phyloP scores from a whole-genome alignment of 2,329 filamentous ascomycete genomes.

The Penicillium vulpinum region DNA sequence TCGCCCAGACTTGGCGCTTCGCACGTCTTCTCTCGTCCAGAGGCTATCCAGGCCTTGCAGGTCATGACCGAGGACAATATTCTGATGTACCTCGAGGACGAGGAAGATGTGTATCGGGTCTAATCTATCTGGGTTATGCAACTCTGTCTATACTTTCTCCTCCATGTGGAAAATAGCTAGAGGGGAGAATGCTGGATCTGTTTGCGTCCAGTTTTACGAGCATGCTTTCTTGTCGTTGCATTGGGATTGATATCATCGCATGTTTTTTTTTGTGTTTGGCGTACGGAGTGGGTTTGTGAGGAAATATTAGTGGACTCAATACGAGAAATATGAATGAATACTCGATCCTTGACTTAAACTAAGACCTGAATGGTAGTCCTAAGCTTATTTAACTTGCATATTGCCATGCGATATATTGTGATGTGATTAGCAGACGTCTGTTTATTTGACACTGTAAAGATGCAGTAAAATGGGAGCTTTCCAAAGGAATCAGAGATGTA shows the following conservation, averaged over 20 bases:
- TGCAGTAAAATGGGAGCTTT: not conserved
- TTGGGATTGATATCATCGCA: constrained; percentile 27
- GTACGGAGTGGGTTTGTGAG: constrained; percentile 21
- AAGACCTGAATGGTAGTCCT: not conserved
- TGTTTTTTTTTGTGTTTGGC: constrained; percentile 22
- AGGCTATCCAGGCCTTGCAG: constrained; percentile 75
- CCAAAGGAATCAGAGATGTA: not conserved
- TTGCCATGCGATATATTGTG: not conserved
- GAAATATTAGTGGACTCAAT: constrained; percentile 7
- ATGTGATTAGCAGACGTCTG: not conserved
- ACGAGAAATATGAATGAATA: constrained; percentile 15
- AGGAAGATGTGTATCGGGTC: constrained; percentile 70
- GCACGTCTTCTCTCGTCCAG: constrained; percentile 64
- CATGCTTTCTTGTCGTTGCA: constrained; percentile 24
- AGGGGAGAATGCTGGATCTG: constrained; percentile 3
- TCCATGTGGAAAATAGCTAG: not conserved
- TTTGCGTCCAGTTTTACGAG: constrained; percentile 12
- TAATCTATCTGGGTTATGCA: constrained; percentile 38
- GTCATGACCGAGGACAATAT: constrained; percentile 81
- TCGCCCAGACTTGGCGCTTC: constrained; percentile 49
- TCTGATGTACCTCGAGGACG: constrained; percentile 69
- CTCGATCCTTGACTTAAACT: not conserved
- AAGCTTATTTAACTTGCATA: not conserved
- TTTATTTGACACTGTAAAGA: not conserved
- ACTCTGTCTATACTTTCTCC: not conserved